These are phyloP conservation scores for Pythium scleroteichum DNA, from an alignment of 352 stramenopile genomes.

Conservation along the genomic window DNA sequence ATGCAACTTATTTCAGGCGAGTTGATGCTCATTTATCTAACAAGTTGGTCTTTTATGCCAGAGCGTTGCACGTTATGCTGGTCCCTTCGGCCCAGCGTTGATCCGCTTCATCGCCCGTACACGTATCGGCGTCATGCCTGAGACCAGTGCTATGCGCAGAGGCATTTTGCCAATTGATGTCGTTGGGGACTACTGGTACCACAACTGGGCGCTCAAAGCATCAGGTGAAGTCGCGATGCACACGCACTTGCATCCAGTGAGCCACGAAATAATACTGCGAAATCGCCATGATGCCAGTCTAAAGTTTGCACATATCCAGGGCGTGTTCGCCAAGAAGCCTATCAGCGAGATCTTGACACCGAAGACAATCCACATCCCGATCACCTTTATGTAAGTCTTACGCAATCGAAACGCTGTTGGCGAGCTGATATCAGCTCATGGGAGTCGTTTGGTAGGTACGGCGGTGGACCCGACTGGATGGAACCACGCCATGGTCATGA, in stretches of 20 bases:
- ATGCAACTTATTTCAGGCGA: neutral
- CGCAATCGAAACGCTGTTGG: too few relatives aligned
- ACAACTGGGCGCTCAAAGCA: slow-evolving; percentile 71
- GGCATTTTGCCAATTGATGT: slow-evolving; percentile 41
- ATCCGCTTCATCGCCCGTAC: slow-evolving; percentile 45
- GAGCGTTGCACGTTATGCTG: slow-evolving; percentile 51
- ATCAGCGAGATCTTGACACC: slow-evolving; percentile 63
- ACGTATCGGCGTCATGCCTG: slow-evolving; percentile 56
- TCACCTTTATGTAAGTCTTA: slow-evolving; percentile 60
- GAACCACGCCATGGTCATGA: slow-evolving; percentile 52
- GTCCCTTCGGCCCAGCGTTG: slow-evolving; percentile 52
- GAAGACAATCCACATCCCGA: slow-evolving; percentile 47
- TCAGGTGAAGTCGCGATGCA: slow-evolving; percentile 72
- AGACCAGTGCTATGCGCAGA: slow-evolving; percentile 57
- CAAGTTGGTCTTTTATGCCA: slow-evolving; percentile 7
- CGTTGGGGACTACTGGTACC: slow-evolving; percentile 67
- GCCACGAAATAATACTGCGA: neutral
- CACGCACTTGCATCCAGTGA: slow-evolving; percentile 58
- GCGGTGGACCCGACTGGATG: slow-evolving; percentile 74
- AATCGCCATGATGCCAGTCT: neutral
- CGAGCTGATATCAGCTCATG: too few relatives aligned
- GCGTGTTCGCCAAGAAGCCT: slow-evolving; percentile 54
- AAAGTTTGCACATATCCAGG: slow-evolving; percentile 20
- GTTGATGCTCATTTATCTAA: neutral
- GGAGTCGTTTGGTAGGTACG: slow-evolving; percentile 40